Evolutionary conservation across 148 eudicot genomes (phyloP).

Genomic region (Dysphania ambrosioides): DNA sequence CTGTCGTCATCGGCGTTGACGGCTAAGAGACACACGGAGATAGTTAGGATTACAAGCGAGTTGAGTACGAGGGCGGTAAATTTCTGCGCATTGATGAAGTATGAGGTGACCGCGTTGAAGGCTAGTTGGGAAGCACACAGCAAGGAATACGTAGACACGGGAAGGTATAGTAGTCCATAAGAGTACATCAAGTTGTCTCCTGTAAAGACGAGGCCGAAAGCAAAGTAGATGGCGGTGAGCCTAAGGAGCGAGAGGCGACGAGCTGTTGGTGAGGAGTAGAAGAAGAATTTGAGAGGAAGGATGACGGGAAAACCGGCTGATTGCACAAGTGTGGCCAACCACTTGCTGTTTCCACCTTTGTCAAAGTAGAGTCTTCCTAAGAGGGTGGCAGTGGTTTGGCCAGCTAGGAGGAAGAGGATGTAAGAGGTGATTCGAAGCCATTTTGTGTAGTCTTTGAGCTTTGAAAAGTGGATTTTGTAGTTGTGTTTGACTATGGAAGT

Average conservation of each 20-base stretch:
- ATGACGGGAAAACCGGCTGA: conserved; percentile 45
- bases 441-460: conserved; percentile 29
- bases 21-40: conserved; percentile 42
- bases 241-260: neutral
- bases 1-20: conserved; percentile 23
- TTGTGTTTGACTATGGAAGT: neutral
- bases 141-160: conserved; percentile 54
- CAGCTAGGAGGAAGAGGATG: conserved; percentile 31
- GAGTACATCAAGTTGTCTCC: conserved; percentile 44
- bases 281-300: conserved; percentile 17
- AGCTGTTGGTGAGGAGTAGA: neutral
- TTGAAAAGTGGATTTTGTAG: conserved; percentile 16
- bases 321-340: conserved; percentile 52
- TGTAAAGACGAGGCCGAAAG: conserved; percentile 31
- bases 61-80: conserved; percentile 43
- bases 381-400: conserved; percentile 37
- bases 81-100: conserved; percentile 44
- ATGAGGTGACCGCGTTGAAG: conserved; percentile 47
- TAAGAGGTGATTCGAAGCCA: conserved; percentile 34
- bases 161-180: conserved; percentile 42
- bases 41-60: conserved; percentile 44
- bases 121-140: conserved; percentile 47
- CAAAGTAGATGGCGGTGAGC: conserved; percentile 25
- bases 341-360: conserved; percentile 55
- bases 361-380: conserved; percentile 43